Conservation (phyloP, 23 red algal genomes). For the Rhodosorus marinus region DNA sequence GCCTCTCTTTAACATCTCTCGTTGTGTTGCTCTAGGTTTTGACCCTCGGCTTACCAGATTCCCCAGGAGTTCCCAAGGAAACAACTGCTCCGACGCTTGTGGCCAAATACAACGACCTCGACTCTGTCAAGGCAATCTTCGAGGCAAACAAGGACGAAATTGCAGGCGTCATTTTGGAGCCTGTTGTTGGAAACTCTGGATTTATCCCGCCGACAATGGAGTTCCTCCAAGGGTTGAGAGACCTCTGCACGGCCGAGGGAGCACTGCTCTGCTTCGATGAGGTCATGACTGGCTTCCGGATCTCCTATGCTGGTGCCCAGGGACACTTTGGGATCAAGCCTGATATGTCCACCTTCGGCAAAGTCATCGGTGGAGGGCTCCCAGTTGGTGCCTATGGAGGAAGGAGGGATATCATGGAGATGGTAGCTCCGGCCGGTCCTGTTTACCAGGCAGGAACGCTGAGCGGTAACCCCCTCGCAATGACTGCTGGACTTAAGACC, state of each 20-base stretch:
- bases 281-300: conserved; percentile 98
- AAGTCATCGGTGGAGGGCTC: conserved; percentile 93
- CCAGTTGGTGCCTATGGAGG: conserved; percentile 95
- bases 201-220: conserved; percentile 66
- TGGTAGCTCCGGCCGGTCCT: conserved; percentile 86
- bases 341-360: conserved; percentile 93
- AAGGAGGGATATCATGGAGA: conserved; percentile 92
- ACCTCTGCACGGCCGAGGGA: conserved; percentile 50
- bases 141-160: conserved; percentile 55
- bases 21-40: no score
- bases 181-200: conserved; percentile 90
- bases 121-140: conserved; percentile 62
- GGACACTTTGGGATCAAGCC: conserved; percentile 74
- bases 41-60: conserved; percentile 90
- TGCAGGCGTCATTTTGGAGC: conserved; percentile 89
- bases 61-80: conserved; percentile 67
- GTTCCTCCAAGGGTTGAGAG: conserved; percentile 65
- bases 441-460: conserved; percentile 97
- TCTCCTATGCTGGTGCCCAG: conserved; percentile 82
- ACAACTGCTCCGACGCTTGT: conserved; percentile 77
- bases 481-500: conserved; percentile 99
- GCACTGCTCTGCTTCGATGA: conserved; percentile 95
- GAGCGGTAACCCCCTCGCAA: conserved; percentile 82
- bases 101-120: conserved; percentile 79
- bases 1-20: neutral